Evolutionary conservation across 495 filamentous ascomycete genomes (phyloP), one percentile per base, ranked within the genome.

Genomic region (Physcia stellaris): DNA sequence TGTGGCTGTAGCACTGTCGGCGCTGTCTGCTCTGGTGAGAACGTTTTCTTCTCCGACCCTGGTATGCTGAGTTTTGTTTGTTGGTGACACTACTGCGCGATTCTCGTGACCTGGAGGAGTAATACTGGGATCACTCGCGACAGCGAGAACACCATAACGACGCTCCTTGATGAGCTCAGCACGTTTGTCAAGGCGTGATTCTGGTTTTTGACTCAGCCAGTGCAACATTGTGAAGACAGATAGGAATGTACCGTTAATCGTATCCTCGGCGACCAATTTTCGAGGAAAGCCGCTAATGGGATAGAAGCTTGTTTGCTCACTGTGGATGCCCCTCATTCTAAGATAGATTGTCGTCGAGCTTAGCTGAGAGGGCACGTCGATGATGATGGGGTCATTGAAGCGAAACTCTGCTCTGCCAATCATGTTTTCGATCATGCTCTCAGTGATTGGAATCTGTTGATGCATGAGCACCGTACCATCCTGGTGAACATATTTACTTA

Each of bases 91-190:
- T 16, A 16, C 9, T 34, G 32, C 32, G 16, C 16, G 32, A 34
- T 18, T 15, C n/a, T 13, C 17, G 26, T 41, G 15, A 39, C n/a
- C 17, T 21, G 27, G 17, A 4, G 18, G 6, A 12, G 27, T 39
- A 22, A 41, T 6, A 6, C 35, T 46, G 28, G 39, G 39, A 18
- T 46, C 42, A 17, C 24, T 46, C 21, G 42, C 42, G 13, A 46
- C 31, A 13, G 39, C 1, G 12, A 36, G 39, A 26, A 2, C 31
- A 43, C 18, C 24, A 24, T 42, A 42, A 16, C 42, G 15, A 10
- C 42, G 15, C 32, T 46, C 28, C 20, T 26, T 46, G 22, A 46
- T 46, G 20, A 46, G 42, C 39, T 46, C 39, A 10, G 42, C 39
- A 28, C 42, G 42, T 13, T 42, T 46, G 22, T 46, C 42, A 11